Conservation (phyloP, 768 basidiomycete genomes). For the Termitomyces sp. region DNA sequence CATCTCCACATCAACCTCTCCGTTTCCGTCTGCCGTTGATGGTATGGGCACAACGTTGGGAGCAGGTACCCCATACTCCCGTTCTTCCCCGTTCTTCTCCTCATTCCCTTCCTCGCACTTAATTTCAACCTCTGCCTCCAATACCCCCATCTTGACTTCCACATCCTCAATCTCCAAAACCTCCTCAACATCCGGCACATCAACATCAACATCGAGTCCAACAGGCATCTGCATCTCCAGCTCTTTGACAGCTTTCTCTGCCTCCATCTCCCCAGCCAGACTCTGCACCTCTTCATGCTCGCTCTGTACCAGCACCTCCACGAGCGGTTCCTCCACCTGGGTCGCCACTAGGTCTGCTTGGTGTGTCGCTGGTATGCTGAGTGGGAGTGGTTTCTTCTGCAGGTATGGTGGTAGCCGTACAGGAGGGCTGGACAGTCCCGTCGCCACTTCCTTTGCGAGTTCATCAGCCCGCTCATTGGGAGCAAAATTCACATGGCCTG, state of each 20-base stretch:
- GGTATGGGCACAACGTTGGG: background rate
- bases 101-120: background rate
- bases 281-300: background rate
- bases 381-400: no score
- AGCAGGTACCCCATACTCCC: background rate
- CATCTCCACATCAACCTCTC: background rate
- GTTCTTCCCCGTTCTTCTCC: background rate
- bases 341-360: no score
- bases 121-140: background rate
- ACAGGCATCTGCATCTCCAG: background rate
- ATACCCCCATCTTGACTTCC: conserved; percentile 1
- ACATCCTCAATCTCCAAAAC: background rate
- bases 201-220: background rate
- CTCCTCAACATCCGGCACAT: background rate
- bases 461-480: no score
- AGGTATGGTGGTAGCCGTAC: no score
- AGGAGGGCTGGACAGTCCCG: no score
- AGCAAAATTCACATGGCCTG: no score
- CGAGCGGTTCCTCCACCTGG: no score
- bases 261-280: background rate
- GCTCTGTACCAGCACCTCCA: background rate
- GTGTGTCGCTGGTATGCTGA: no score
- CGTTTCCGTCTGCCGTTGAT: background rate
- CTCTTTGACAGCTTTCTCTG: background rate
- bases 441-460: no score